phyloP scores from a whole-genome alignment of 2,329 filamentous ascomycete species.

The Fusarium miscanthi region DNA sequence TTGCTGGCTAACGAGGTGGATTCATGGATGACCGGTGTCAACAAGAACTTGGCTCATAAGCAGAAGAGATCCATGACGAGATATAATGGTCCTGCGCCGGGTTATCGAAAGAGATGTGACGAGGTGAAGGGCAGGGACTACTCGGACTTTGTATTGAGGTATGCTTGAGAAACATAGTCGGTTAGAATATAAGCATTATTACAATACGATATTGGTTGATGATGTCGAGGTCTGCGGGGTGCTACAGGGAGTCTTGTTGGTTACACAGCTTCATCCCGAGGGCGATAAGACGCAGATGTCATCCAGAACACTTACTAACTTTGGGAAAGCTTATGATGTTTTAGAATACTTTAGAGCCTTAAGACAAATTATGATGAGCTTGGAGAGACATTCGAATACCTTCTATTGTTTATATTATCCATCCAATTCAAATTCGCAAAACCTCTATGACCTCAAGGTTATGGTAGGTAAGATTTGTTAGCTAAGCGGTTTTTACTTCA shows the following conservation, averaged over 20 bases:
- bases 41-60: conserved; percentile 61
- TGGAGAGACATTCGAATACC: rapidly evolving
- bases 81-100: conserved; percentile 58
- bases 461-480: rapidly evolving
- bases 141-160: conserved; percentile 23
- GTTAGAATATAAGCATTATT: too few relatives aligned
- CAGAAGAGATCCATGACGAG: conserved; percentile 58
- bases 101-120: conserved; percentile 54
- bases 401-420: too few relatives aligned
- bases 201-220: neutral
- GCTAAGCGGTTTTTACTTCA: conserved; percentile 9
- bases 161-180: neutral
- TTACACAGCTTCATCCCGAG: too few relatives aligned
- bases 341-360: neutral
- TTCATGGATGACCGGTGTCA: conserved; percentile 67
- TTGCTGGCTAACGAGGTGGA: conserved; percentile 54
- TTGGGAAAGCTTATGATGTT: rapidly evolving
- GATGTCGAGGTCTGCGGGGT: rapidly evolving
- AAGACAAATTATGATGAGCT: neutral
- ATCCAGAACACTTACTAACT: rapidly evolving
- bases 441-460: rapidly evolving
- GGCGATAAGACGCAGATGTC: neutral
- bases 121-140: conserved; percentile 47
- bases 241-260: rapidly evolving
- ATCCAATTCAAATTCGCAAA: too few relatives aligned